A percentile compares a stretch with the other conserved stretches of the same genome.
These are phyloP conservation scores for Bryoglossum gracile DNA, from an alignment of 495 filamentous ascomycete species.

Conservation along the genomic window DNA sequence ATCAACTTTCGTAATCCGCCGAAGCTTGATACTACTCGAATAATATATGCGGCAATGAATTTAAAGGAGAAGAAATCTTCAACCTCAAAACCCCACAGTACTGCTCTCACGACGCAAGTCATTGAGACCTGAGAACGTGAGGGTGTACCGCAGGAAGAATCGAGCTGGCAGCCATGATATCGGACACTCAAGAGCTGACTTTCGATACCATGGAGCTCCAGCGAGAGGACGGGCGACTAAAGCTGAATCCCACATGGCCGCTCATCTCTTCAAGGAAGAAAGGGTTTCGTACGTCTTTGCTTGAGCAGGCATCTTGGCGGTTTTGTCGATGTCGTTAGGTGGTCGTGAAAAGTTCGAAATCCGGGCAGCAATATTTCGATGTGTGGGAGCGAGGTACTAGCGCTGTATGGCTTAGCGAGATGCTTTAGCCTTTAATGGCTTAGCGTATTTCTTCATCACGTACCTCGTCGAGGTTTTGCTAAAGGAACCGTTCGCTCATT, in stretches of 20 bases:
- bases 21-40: slow-evolving; percentile 31
- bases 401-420: slow-evolving; percentile 4
- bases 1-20: slow-evolving; percentile 27
- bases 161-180: slow-evolving; percentile 60
- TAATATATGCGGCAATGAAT: slow-evolving; percentile 60
- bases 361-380: too few species aligned
- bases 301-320: slow-evolving; percentile 45
- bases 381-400: too few species aligned
- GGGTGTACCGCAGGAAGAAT: slow-evolving; percentile 59
- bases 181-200: slow-evolving; percentile 28
- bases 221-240: slow-evolving; percentile 74
- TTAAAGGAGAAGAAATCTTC: slow-evolving; percentile 77
- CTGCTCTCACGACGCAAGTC: slow-evolving; percentile 42
- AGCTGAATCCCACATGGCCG: slow-evolving; percentile 45
- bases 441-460: too few species aligned
- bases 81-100: slow-evolving; percentile 69
- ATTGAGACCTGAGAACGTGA: slow-evolving; percentile 42
- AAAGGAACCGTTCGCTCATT: too few species aligned
- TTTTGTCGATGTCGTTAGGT: too few species aligned
- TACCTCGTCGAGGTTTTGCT: too few species aligned
- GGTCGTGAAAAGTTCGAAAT: slow-evolving; percentile 13
- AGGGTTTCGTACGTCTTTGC: slow-evolving; percentile 57
- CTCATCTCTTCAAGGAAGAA: slow-evolving; percentile 37
- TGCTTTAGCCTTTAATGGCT: too few species aligned
- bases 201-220: slow-evolving; percentile 48